Evolutionary conservation across 2,329 filamentous ascomycete genomes (phyloP).

Genomic region (Botrytis cinerea): DNA sequence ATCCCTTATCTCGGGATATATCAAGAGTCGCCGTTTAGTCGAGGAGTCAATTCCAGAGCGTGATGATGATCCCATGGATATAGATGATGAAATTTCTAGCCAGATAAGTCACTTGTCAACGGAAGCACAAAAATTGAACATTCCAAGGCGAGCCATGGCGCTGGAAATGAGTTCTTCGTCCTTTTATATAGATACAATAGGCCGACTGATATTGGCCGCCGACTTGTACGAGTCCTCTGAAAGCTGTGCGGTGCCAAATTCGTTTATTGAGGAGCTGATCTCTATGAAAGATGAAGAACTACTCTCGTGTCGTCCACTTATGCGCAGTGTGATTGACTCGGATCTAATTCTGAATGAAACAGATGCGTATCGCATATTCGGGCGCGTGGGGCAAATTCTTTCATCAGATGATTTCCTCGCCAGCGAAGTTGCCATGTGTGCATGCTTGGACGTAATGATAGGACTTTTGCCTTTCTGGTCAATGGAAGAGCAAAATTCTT

Average conservation of each 20-base stretch:
- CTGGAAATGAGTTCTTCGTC: constrained; percentile 35
- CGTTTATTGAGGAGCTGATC: constrained; percentile 54
- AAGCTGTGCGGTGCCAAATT: constrained; percentile 49
- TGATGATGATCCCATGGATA: constrained; percentile 60
- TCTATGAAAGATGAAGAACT: constrained; percentile 55
- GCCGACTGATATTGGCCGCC: constrained; percentile 34
- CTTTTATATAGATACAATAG: constrained; percentile 34
- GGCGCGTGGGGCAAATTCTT: constrained; percentile 55
- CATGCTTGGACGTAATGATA: constrained; percentile 68
- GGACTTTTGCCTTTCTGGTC: constrained; percentile 44
- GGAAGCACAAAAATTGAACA: constrained; percentile 43
- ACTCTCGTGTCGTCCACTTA: constrained; percentile 52
- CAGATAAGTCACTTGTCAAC: constrained; percentile 53
- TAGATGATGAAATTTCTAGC: constrained; percentile 65
- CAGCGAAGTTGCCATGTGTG: constrained; percentile 71
- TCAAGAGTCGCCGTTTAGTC: constrained; percentile 27
- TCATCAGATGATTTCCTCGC: constrained; percentile 63
- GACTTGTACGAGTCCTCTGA: constrained; percentile 30
- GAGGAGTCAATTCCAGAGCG: constrained; percentile 31
- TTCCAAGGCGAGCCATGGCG: constrained; percentile 45
- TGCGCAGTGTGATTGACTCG: constrained; percentile 55
- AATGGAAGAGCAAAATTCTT: constrained; percentile 46
- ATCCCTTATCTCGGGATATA: constrained; percentile 30
- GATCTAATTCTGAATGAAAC: constrained; percentile 54
- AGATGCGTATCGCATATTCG: constrained; percentile 51